phyloP scores from a whole-genome alignment of 2,329 filamentous ascomycete species.

The Teratosphaeria epicoccoides region DNA sequence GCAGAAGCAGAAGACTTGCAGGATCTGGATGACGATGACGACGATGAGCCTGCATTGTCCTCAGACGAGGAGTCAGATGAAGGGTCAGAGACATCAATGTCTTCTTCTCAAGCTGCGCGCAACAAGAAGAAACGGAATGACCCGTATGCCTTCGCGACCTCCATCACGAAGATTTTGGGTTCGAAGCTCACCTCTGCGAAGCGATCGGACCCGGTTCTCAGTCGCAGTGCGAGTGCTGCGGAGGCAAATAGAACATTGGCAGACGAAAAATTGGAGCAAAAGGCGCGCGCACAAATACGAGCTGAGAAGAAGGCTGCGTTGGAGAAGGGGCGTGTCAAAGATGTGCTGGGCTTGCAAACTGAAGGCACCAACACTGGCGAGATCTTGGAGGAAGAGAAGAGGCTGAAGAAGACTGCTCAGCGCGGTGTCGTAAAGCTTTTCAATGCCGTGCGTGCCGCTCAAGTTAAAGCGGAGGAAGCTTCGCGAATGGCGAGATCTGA shows the following conservation, averaged over 20 bases:
- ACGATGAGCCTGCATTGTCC: conserved; percentile 27
- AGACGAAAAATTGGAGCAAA: conserved; percentile 69
- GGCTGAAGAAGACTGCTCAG: conserved; percentile 77
- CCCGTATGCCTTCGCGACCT: conserved; percentile 79
- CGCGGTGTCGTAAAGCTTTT: conserved; percentile 92
- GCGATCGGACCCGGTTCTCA: conserved; percentile 80
- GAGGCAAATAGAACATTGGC: conserved; percentile 61
- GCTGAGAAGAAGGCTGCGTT: conserved; percentile 68
- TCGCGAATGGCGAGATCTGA: conserved; percentile 57
- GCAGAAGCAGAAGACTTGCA: conserved; percentile 22
- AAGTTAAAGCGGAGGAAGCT: conserved; percentile 76
- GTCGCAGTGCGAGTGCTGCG: conserved; percentile 65
- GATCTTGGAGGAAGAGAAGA: conserved; percentile 61
- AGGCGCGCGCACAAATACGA: conserved; percentile 66
- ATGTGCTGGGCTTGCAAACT: conserved; percentile 62
- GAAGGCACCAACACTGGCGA: conserved; percentile 37
- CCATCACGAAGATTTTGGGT: conserved; percentile 82
- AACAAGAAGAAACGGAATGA: conserved; percentile 77
- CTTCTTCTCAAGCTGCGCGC: not conserved
- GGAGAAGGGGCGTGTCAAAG: conserved; percentile 79
- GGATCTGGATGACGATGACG: conserved; percentile 32
- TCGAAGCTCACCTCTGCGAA: conserved; percentile 77
- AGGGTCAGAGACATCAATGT: not conserved
- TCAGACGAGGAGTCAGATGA: conserved; percentile 9
- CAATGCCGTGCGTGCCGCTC: conserved; percentile 85